Conservation (phyloP, 1,284 basidiomycete species). For the Pholiota adiposa region DNA sequence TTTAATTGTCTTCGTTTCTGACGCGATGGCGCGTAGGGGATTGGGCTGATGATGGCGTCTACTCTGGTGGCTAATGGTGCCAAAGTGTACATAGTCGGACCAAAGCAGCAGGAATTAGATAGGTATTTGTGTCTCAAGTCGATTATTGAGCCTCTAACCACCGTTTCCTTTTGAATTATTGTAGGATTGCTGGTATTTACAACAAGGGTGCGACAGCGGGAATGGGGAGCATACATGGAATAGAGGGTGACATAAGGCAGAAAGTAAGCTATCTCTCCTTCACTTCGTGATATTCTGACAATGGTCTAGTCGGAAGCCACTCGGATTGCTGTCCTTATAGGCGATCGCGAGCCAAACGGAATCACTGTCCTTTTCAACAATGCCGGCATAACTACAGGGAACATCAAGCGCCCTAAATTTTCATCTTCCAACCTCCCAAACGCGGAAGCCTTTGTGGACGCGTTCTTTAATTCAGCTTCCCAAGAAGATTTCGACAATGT, state of each 20-base stretch:
- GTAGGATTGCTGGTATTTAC: conserved; percentile 4
- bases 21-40: conserved; percentile 2
- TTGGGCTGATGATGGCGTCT: conserved; percentile 11
- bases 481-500: conserved; percentile 5
- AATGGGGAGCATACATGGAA: conserved; percentile 7
- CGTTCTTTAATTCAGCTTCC: conserved; percentile 8
- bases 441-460: conserved; percentile 8
- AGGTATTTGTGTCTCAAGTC: background rate
- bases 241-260: conserved; percentile 4
- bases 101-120: conserved; percentile 6
- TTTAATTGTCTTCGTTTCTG: background rate
- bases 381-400: conserved; percentile 3
- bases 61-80: conserved; percentile 10
- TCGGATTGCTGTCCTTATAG: conserved; percentile 5
- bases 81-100: conserved; percentile 12
- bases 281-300: background rate
- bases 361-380: conserved; percentile 12
- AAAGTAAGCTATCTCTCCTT: background rate
- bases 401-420: conserved; percentile 1
- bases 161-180: no score
- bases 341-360: conserved; percentile 4
- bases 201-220: conserved; percentile 1
- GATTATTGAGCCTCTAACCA: no score
- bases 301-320: conserved; percentile 5
- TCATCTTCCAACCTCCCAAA: background rate